Conservation (phyloP, 2,329 filamentous ascomycete genomes). For the Xylariaceae sp. region DNA sequence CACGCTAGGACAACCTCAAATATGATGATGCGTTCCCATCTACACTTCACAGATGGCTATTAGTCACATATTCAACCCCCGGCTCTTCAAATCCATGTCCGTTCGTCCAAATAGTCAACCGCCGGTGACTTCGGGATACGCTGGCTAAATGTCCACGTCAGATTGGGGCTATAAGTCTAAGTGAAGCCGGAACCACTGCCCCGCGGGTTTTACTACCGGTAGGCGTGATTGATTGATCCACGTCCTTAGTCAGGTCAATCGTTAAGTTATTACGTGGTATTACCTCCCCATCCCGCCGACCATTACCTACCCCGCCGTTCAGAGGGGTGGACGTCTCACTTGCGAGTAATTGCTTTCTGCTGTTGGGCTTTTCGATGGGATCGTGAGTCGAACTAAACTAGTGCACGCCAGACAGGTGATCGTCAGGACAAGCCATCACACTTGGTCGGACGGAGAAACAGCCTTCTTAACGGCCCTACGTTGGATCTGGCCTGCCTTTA, state of each 20-base stretch:
- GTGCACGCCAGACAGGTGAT: neutral
- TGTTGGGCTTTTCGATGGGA: constrained; percentile 1
- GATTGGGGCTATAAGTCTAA: constrained; percentile 21
- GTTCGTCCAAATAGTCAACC: constrained; percentile 21
- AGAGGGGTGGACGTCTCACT: neutral
- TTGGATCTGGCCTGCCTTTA: constrained; percentile 11
- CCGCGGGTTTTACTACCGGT: constrained; percentile 26
- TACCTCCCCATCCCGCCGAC: neutral
- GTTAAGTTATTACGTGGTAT: constrained; percentile 19
- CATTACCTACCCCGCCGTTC: constrained; percentile 10
- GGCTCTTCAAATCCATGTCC: constrained; percentile 1
- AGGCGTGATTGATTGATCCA: constrained; percentile 18
- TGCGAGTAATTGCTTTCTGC: neutral
- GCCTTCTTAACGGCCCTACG: neutral
- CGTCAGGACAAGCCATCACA: neutral
- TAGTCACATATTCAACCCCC: neutral
- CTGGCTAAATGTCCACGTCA: constrained; percentile 40
- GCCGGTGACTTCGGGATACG: constrained; percentile 24
- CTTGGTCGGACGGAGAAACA: neutral
- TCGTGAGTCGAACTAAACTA: constrained; percentile 13
- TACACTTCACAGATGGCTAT: neutral
- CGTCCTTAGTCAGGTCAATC: constrained; percentile 17
- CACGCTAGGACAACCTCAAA: neutral
- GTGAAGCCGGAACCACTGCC: constrained; percentile 32
- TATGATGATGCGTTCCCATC: neutral